These are phyloP conservation scores for Cadophora luteo-olivacea DNA, from an alignment of 2,329 filamentous ascomycete species.

Conservation along the genomic window DNA sequence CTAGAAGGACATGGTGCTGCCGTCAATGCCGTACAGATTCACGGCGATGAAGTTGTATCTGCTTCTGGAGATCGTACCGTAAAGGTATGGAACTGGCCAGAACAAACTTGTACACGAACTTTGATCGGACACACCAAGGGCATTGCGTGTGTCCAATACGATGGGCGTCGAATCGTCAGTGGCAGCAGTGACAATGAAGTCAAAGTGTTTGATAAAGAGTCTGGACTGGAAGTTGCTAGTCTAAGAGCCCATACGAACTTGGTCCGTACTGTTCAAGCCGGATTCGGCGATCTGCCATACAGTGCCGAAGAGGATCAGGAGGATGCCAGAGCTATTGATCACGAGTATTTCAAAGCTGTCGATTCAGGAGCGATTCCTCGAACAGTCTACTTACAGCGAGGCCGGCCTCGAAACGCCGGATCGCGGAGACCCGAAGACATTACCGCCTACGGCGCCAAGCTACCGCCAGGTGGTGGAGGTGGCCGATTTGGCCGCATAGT, in stretches of 20 bases:
- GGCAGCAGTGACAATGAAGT: constrained; percentile 97
- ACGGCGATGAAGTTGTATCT: constrained; percentile 86
- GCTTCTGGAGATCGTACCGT: constrained; percentile 93
- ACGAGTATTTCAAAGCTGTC: constrained; percentile 70
- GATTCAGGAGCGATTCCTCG: constrained; percentile 55
- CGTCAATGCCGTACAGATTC: constrained; percentile 94
- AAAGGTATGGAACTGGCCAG: constrained; percentile 92
- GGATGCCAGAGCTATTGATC: constrained; percentile 76
- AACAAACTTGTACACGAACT: constrained; percentile 76
- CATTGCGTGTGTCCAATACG: constrained; percentile 97
- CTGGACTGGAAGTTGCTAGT: constrained; percentile 87
- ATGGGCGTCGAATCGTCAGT: constrained; percentile 90
- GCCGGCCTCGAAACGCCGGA: constrained; percentile 59
- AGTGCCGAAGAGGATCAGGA: constrained; percentile 76
- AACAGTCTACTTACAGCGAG: constrained; percentile 42
- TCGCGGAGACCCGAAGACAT: constrained; percentile 79
- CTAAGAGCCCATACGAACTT: constrained; percentile 82
- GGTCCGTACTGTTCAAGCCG: constrained; percentile 93
- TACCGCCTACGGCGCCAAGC: constrained; percentile 79
- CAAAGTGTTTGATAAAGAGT: constrained; percentile 88
- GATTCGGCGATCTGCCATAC: constrained; percentile 87
- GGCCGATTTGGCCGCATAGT: constrained; percentile 93
- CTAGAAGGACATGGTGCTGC: constrained; percentile 87
- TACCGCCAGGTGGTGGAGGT: constrained; percentile 90
- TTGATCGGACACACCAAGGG: constrained; percentile 90